These are phyloP conservation scores for Omphalea diandra DNA, from an alignment of 441 rosid genomes.

Conservation along the genomic window DNA sequence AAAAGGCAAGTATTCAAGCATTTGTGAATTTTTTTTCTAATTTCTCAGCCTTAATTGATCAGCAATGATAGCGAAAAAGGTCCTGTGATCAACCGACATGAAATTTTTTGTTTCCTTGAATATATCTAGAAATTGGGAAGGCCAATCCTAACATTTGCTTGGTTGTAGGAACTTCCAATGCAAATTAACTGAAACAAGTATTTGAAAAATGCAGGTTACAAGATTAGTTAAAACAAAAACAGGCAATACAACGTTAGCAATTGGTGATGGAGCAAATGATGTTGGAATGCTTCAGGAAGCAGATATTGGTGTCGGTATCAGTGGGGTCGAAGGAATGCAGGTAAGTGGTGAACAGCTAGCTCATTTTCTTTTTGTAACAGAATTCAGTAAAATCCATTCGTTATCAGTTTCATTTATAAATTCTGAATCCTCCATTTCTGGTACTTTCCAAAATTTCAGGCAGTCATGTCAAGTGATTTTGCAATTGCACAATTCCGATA, in stretches of 20 bases:
- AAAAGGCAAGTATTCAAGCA: too few species aligned
- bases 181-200: slow-evolving; percentile 11
- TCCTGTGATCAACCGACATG: neutral
- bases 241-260: slow-evolving; percentile 69
- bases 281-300: slow-evolving; percentile 99
- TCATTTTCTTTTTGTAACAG: slow-evolving; percentile 1
- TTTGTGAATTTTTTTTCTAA: too few species aligned
- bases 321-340: slow-evolving; percentile 98
- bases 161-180: slow-evolving; percentile 9
- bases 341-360: slow-evolving; percentile 32
- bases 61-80: too few species aligned
- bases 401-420: slow-evolving; percentile 2
- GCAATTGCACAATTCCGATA: slow-evolving; percentile 84
- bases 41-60: too few species aligned
- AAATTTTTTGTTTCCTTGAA: slow-evolving; percentile 5
- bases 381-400: slow-evolving; percentile 9
- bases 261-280: slow-evolving; percentile 95
- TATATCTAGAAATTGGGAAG: neutral
- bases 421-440: slow-evolving; percentile 13
- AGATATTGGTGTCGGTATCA: slow-evolving; percentile 88
- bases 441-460: slow-evolving; percentile 41
- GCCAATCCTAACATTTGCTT: slow-evolving; percentile 7
- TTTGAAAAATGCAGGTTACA: slow-evolving; percentile 51
- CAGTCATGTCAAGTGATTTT: slow-evolving; percentile 92
- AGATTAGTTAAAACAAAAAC: slow-evolving; percentile 70